Conservation (phyloP, 2,329 filamentous ascomycete species). For the Pseudogymnoascus sp. region DNA sequence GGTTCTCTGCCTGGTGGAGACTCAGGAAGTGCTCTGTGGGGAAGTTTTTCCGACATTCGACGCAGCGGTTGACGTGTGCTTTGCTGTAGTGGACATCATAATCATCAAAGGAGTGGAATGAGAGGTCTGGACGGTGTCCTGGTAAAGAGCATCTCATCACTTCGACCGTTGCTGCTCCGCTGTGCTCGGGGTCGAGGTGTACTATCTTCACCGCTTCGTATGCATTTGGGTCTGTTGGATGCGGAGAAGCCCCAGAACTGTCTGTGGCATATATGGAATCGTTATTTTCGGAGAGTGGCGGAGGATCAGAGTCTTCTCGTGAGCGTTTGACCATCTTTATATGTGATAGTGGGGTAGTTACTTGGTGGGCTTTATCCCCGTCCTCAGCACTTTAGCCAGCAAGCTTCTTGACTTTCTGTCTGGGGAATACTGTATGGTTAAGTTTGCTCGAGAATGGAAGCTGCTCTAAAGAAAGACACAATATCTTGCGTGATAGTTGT, state of each 20-base stretch:
- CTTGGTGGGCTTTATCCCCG: constrained; percentile 12
- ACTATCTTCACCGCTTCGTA: constrained; percentile 43
- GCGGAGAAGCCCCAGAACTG: constrained; percentile 21
- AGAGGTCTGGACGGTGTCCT: constrained; percentile 61
- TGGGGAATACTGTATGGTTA: constrained; percentile 8
- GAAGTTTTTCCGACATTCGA: constrained; percentile 79
- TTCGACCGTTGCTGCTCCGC: constrained; percentile 21
- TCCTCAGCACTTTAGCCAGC: constrained; percentile 6
- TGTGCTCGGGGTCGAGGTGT: constrained; percentile 52
- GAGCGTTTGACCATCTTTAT: constrained; percentile 51
- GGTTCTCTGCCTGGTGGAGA: constrained; percentile 83
- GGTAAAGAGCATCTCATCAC: constrained; percentile 74
- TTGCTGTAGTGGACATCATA: constrained; percentile 84
- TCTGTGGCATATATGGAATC: constrained; percentile 9
- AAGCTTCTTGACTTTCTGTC: constrained; percentile 14
- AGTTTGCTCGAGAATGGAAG: neutral
- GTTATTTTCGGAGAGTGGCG: constrained; percentile 19
- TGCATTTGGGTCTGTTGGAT: constrained; percentile 18
- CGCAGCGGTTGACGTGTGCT: constrained; percentile 74
- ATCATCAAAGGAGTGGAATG: constrained; percentile 66
- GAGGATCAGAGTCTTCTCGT: constrained; percentile 40
- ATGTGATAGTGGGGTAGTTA: constrained; percentile 30
- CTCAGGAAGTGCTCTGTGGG: constrained; percentile 72
- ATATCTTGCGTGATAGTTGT: neutral
- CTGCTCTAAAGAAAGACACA: neutral